Evolutionary conservation across 345 rosid genomes (phyloP), one percentile per base, ranked within the genome.

Genomic region (Boechera stricta): DNA sequence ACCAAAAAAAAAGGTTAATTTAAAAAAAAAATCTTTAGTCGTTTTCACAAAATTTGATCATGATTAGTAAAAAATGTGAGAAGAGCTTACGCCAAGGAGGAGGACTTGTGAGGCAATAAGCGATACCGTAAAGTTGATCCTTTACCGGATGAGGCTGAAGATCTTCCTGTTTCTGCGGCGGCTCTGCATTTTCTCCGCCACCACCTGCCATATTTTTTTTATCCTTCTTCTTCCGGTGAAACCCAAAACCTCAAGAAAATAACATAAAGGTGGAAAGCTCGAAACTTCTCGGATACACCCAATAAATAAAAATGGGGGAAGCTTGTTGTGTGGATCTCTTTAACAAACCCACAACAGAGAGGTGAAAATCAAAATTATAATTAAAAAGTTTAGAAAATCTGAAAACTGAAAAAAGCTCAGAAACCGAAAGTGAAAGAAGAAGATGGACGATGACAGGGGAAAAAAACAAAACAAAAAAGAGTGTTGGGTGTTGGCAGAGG

Each of bases 11-110:
- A n/a, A n/a, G n/a, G n/a, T n/a, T n/a, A n/a, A n/a, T n/a, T n/a
- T n/a, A 10, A 29, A 7, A n/a, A n/a, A 65, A 5, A 47, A 47
- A 47, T 47, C 21, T 67, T 16, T 12, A 59, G 66, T 35, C 3
- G 7, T 16, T 52, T 51, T 13, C 9, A 54, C 65, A 65, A 16
- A 24, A 24, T 47, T 59, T 47, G 58, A 35, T 61, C 45, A 35
- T 6, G 10, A 9, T 12, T 8, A 59, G 4, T 33, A 33, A 45
- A 15, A 55, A 12, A 33, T 13, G 10, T 32, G 58, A 38, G 10
- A 59, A 48, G 62, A 74, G 77, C 96, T 91, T 81, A 93, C 98
- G 97, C 98, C 98, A 93, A 67, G 98, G 97, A 80, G 98, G 98
- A 67, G 97, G 96, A 69, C 96, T 93, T 33, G 96, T 82, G 68